Evolutionary conservation across 2,329 filamentous ascomycete species (phyloP), one percentile per base, ranked within the genome.

Genomic region (Aspergillus viridinutans): DNA sequence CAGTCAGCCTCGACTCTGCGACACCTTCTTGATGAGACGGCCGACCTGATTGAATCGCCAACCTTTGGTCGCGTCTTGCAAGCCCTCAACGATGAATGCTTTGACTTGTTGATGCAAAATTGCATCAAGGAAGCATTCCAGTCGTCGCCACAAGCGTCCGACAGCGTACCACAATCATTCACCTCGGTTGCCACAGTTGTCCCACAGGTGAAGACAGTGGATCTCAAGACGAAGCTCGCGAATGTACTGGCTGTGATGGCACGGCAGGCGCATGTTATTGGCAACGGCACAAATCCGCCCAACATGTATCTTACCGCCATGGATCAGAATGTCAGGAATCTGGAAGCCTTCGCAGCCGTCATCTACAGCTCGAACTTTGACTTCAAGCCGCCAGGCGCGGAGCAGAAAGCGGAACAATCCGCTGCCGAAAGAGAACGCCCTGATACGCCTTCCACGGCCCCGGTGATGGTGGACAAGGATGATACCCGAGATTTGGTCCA

Each of bases 21-120:
- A 55, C 88, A 90, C 57, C 83, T 99, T 21, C 84, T 99, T 1
- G 93, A 99, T 71, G 94, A 99, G 78, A 97, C 94, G 1, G 90
- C 93, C 42, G 94, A 99, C 71, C 83, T 99, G 25, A 88, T 97
- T 69, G 94, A 99, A 70, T 97, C 94, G 1, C 94, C 94, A 0
- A 85, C 90, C 38, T 97, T 97, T 75, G 84, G 87, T 0, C 88
- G 92, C 67, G 92, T 99, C 38, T 82, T 97, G 48, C 90, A 89
- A 2, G 85, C 90, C 57, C 83, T 97, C 55, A 88, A 97, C 58
- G 92, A 97, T 72, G 84, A 91, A 49, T 89, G 88, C 54, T 99
- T 97, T 76, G 89, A 89, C 2, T 84, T 88, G 25, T 83, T 99
- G 17, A 83, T 96, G 26, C 90, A 97, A 68, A 82, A 94, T 74